Conservation (phyloP, 495 filamentous ascomycete species). For the Schizothecium vesticola region DNA sequence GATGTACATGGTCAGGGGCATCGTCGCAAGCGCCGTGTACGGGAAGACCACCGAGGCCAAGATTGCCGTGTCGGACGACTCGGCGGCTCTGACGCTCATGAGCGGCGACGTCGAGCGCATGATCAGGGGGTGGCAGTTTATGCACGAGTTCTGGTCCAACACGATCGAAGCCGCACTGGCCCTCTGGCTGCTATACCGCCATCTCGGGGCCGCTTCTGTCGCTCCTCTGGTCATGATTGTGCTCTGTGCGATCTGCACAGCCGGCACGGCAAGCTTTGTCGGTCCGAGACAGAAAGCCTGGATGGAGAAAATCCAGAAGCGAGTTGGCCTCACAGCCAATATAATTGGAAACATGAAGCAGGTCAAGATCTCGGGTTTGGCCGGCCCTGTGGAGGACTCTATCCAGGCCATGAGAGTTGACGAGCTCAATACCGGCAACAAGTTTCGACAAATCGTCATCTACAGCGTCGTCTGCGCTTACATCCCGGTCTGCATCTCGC, state of each 20-base stretch:
- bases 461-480: constrained; percentile 38
- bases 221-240: constrained; percentile 46
- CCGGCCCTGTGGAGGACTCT: constrained; percentile 25
- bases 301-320: constrained; percentile 34
- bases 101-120: constrained; percentile 42
- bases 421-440: constrained; percentile 35
- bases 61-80: constrained; percentile 42
- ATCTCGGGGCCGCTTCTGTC: constrained; percentile 55
- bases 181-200: constrained; percentile 50
- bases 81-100: constrained; percentile 59
- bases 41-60: constrained; percentile 38
- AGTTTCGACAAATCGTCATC: constrained; percentile 25
- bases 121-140: constrained; percentile 12
- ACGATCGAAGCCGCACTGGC: constrained; percentile 49
- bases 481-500: constrained; percentile 43
- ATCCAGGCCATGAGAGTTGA: constrained; percentile 38
- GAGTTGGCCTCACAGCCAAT: constrained; percentile 37
- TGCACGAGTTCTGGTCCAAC: constrained; percentile 46
- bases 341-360: constrained; percentile 44
- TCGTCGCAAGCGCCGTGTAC: constrained; percentile 54
- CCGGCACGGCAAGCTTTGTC: constrained; percentile 20
- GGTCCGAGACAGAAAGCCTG: constrained; percentile 37
- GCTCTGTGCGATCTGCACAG: constrained; percentile 16
- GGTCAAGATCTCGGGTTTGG: constrained; percentile 42
- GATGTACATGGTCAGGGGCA: constrained; percentile 56